Base-by-base conservation (phyloP, 2,329 filamentous ascomycete species). In the Ophiostoma piceae region DNA sequence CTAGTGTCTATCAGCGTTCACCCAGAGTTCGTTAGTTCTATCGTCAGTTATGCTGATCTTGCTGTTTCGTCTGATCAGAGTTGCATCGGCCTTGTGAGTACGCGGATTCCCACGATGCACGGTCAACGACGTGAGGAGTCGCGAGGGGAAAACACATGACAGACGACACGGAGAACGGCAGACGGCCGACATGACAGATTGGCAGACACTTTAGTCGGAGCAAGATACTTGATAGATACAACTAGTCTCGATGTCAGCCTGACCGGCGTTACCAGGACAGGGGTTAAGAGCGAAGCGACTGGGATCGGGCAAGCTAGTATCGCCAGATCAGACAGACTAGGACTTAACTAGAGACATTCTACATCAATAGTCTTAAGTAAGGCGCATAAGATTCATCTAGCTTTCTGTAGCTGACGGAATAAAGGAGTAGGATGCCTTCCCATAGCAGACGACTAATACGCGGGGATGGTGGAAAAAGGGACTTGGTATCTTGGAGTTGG, bases 221-320 rank as follows among this genome's bases (percentile, higher is more conserved):
- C 9, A 26, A 7, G 39, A 3, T 41, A 12, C 39, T 41, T 41
- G 39, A 57, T 22, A 57, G 3, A 57, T 26, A 14, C 4, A 26
- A 57, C 3, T 57, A 22, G 11, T 57, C 51, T 57, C 26, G 51
- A 57, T 14, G 51, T 29, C 51, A 57, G 51, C 51, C 51, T 26
- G 22, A 26, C 51, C 51, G 51, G 51, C 22, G 51, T 26, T 57
- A 57, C 51, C 51, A 57, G 51, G 51, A 26, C 51, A 57, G 51
- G 51, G 51, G 51, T 57, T 57, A 26, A 57, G 22, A 14, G 26
- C 22, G 4, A 57, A 26, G n/a, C 22, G 51, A 57, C 51, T 57
- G 16, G 51, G 51, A 26, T 11, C n/a, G 29, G n/a, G 9, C 51
- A 12, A 26, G 51, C 43, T 47, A 47, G 43, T 47, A 47, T 47